Base-by-base conservation (phyloP, 257 asterid genomes). In the Cordia subcordata region DNA sequence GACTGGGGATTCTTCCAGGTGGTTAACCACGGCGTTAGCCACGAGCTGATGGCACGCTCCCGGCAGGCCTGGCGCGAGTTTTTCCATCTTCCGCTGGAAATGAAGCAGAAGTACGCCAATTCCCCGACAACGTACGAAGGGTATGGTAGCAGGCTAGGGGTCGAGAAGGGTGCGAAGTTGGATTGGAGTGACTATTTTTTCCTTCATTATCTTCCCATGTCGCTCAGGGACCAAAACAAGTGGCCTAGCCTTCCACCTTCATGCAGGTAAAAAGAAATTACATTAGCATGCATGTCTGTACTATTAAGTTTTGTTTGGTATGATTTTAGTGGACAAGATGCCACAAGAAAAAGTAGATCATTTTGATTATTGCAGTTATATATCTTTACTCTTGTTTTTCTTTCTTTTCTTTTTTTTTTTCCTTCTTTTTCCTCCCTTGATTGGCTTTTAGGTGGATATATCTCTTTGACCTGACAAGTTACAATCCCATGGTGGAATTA, bases 1-100 rank as follows among this genome's bases (percentile, higher is more conserved):
- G 85, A 91, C 44, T 91, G 98, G 98, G 96, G 98, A 0, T 91
- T 91, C 57, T 91, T 91, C 61, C 98, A 91, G 71, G 90, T 79
- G 77, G 85, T 85, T 63, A 88, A 84, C 80, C 98, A 91, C 64
- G 94, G 96, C 13, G 86, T 91, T 19, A 59, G 73, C 74, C 79
- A 38, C 57, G 83, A 74, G 61, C 56, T 82, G 68, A 85, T 88
- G 95, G 68, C 21, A n/a, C 63, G 63, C 0, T 49, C 64, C 17
- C 73, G 89, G 3, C 84, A 67, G 73, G 73, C 56, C 59, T 91
- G 98, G 98, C 81, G 90, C 0, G 81, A 70, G 61, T 91, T 91
- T 58, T 91, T 91, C 47, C 67, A 67, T 18, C 85, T 82, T 47
- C 94, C 98, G 17, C 39, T 81, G 63, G 88, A 76, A 57, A 77